phyloP scores from a whole-genome alignment of 1,284 basidiomycete species.

The Filobasidium uniguttulatum region DNA sequence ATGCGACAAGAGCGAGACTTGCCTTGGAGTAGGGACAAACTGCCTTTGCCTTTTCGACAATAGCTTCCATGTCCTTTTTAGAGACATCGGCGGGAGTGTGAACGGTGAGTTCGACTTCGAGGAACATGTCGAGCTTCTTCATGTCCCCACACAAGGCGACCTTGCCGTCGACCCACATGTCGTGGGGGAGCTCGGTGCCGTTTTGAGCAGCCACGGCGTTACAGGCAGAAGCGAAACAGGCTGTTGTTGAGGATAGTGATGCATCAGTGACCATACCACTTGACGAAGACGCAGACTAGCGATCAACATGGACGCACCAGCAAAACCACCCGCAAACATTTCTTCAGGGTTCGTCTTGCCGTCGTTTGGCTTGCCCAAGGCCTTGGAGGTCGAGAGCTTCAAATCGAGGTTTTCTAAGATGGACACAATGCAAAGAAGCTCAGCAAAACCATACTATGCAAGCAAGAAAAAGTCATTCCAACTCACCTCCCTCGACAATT shows the following conservation, averaged over 20 bases:
- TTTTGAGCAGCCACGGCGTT: neutral
- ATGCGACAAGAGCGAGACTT: neutral
- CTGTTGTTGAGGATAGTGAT: neutral
- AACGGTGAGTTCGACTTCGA: neutral
- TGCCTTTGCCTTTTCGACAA: neutral
- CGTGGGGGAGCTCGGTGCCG: neutral
- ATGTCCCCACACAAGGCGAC: slow-evolving; percentile 1
- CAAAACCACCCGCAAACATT: slow-evolving; percentile 1
- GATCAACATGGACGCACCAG: slow-evolving; percentile 1
- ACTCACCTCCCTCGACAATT: neutral
- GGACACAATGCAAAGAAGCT: neutral
- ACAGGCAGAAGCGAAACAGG: slow-evolving; percentile 2
- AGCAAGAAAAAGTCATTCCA: neutral
- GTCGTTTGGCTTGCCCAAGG: neutral
- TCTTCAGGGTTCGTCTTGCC: slow-evolving; percentile 3
- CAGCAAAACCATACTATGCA: neutral
- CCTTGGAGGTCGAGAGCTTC: neutral
- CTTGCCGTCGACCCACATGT: neutral
- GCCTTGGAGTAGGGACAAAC: slow-evolving; percentile 1
- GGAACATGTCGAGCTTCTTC: slow-evolving; percentile 3
- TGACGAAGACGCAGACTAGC: too few species aligned
- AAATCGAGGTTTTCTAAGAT: neutral
- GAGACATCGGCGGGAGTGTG: neutral
- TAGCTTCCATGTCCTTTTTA: neutral
- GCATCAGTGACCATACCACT: neutral